Evolutionary conservation across 208 protist species (phyloP), one percentile per base, ranked within the genome.

Genomic region (Plasmodiophora brassicae): DNA sequence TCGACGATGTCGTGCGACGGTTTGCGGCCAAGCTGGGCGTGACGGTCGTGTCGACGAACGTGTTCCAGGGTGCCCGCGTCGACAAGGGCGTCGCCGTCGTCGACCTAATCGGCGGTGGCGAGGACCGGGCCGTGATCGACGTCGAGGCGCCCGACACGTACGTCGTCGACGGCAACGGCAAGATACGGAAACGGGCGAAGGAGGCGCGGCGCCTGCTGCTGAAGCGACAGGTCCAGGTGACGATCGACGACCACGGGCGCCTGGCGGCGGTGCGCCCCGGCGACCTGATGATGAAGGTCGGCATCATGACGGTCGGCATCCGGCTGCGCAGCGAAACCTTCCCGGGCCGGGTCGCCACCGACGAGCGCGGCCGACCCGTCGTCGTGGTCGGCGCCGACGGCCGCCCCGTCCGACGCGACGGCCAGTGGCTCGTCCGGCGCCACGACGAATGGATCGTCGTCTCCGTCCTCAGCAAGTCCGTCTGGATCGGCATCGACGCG

Each of bases 311-410:
- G 10, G 5, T 78, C 14, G n/a, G n/a, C 14, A 38, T 78, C 65
- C 32, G 41, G n/a, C 32, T 78, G 14, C 5, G 65, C 32, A 78
- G 14, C 65, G 65, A 78, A 32, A 5, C 14, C n/a, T 32, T 14
- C n/a, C 65, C 65, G 65, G 65, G 65, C 14, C 65, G 65, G 65
- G 41, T 78, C 65, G 65, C 32, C n/a, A 78, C 65, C 65, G 65
- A 78, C n/a, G 14, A 78, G 65, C 5, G n/a, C 14, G 65, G 65
- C 5, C 65, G 65, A 8, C 14, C 65, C 14, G 41, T 78, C n/a
- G n/a, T 78, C 65, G 65, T 32, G 14, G n/a, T 5, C 14, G 65
- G 41, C n/a, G 14, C 10, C 14, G 14, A 78, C 65, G 65, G 65
- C 14, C 10, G 41, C 65, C 14, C 65, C 14, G n/a, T 78, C 65